Conservation (phyloP, 2,329 filamentous ascomycete species). For the Xylariales sp. region DNA sequence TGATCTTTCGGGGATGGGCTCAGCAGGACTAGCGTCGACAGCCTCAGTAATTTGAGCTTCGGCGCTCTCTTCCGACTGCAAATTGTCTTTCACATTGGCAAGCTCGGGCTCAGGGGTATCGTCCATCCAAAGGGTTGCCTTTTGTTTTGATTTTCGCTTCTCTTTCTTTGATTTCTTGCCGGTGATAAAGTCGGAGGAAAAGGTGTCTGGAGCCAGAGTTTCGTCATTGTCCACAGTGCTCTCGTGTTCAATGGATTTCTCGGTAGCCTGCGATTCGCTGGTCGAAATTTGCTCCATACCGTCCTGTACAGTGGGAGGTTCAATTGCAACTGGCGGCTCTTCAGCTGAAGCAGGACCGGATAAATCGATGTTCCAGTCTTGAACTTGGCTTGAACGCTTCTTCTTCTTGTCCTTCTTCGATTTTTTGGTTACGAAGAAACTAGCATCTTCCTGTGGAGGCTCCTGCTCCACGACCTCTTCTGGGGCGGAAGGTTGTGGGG, state of each 20-base stretch:
- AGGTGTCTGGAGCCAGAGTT: not conserved
- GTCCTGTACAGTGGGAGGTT: not conserved
- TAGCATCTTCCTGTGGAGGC: slow-evolving; percentile 9
- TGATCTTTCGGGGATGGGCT: no score
- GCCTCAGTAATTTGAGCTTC: no score
- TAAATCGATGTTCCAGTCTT: slow-evolving; percentile 7
- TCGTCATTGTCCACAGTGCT: no score
- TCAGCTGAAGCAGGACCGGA: slow-evolving; percentile 8
- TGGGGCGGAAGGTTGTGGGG: no score
- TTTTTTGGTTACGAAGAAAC: slow-evolving; percentile 17
- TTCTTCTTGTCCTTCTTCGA: slow-evolving; percentile 24
- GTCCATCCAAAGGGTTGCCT: not conserved
- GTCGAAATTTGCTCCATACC: not conserved
- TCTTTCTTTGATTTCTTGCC: slow-evolving; percentile 4
- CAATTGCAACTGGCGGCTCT: not conserved
- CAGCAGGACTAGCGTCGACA: no score
- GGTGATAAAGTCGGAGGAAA: slow-evolving; percentile 1
- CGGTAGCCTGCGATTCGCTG: no score
- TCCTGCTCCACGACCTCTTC: not conserved
- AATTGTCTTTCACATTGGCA: no score
- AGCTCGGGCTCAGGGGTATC: slow-evolving; percentile 7
- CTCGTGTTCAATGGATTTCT: no score
- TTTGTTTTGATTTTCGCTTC: slow-evolving; percentile 3
- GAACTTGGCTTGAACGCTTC: slow-evolving; percentile 14
- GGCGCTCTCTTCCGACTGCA: no score